Evolutionary conservation across 192 early-diverging fungal genomes (phyloP), one percentile per base, ranked within the genome.

Genomic region (Mortierella alpina): DNA sequence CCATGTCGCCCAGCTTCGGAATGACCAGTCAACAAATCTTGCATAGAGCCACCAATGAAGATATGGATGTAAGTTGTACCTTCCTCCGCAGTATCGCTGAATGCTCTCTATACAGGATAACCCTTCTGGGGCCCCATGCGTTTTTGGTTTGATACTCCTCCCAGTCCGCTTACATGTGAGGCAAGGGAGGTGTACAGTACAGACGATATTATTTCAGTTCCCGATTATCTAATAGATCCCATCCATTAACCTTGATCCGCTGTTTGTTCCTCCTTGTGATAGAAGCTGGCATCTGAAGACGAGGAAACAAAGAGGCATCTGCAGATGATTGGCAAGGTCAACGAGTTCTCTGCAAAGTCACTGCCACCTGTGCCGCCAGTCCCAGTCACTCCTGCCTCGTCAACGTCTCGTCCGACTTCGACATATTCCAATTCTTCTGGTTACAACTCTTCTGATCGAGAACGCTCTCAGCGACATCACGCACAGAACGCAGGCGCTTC

Each of bases 21-120:
- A 54, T 75, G 59, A 68, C 65, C n/a, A 63, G 66, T 44, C 73
- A 75, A 5, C 64, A 68, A 31, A 68, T 63, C 4, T 15, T 58
- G 45, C 53, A 40, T 45, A 52, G 66, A 41, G 57, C 64, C 53
- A 54, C 51, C 6, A 72, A 65, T 45, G 66, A 72, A 2, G 77
- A 80, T 22, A 15, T 80, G n/a, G 70, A 80, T 58, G 77, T 80
- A 80, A 59, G 77, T 80, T 31, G 31, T 31, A 31, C 31, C 2
- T 54, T 55, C n/a, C 18, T 13, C n/a, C n/a, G n/a, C 54, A 56
- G 0, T 56, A 23, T 23, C 1, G 31, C 3, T 31, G 31, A 31
- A 31, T 31, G 31, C 31, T 63, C 45, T 31, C 8, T 8, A n/a
- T 61, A 42, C 41, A 22, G 18, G 60, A 22, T 50, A 14, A 50